These are phyloP conservation scores for Aspergillus luchuensis DNA, from an alignment of 2,329 filamentous ascomycete genomes.

Conservation along the genomic window DNA sequence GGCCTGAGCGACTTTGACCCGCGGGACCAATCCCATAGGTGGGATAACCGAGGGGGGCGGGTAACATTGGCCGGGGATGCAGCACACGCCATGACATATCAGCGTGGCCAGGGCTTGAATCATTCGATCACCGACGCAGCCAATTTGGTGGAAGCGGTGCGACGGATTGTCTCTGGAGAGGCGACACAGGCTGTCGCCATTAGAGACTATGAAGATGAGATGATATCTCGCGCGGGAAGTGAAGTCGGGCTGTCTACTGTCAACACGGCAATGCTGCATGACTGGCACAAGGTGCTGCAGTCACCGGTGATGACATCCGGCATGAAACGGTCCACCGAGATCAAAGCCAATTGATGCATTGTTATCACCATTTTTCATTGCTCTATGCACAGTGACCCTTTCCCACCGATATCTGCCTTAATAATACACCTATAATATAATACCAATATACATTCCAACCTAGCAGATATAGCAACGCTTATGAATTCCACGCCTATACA, in stretches of 20 bases:
- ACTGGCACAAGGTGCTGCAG: slow-evolving; percentile 34
- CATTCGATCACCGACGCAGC: slow-evolving; percentile 50
- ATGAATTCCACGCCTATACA: too few species aligned
- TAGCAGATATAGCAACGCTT: too few species aligned
- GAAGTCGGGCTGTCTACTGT: slow-evolving; percentile 49
- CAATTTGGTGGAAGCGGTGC: slow-evolving; percentile 19
- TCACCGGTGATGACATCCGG: slow-evolving; percentile 22
- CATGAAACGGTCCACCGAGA: slow-evolving; percentile 4
- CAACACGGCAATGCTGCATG: slow-evolving; percentile 52
- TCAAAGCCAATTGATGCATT: background rate
- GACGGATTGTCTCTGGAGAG: slow-evolving; percentile 13
- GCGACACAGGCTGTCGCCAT: slow-evolving; percentile 23
- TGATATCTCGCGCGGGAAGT: slow-evolving; percentile 45
- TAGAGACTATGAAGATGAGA: slow-evolving; percentile 36
- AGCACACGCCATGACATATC: slow-evolving; percentile 61
- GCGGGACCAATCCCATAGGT: slow-evolving; percentile 12
- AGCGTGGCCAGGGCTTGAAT: slow-evolving; percentile 60
- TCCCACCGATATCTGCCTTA: too few species aligned
- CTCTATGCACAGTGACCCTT: background rate
- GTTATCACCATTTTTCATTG: too few species aligned
- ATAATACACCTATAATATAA: too few species aligned
- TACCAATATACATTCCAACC: too few species aligned
- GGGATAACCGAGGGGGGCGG: slow-evolving; percentile 33
- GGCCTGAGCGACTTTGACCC: slow-evolving; percentile 22
- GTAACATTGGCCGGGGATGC: slow-evolving; percentile 60